Evolutionary conservation across 495 filamentous ascomycete species (phyloP).

Genomic region (Aspergillus ellipticus): DNA sequence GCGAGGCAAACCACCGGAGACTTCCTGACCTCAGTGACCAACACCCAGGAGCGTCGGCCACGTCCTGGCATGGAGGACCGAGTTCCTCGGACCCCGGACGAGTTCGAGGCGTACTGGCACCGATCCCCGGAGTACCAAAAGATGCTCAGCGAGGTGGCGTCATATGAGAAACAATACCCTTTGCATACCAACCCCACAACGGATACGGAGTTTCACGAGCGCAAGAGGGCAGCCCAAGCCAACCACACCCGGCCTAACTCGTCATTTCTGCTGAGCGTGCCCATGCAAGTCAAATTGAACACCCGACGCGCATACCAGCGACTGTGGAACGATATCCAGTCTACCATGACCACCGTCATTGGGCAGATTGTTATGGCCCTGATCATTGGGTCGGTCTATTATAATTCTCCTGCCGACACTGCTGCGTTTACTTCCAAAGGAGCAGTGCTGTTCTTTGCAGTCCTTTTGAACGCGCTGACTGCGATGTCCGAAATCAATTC

Average conservation of each 20-base stretch:
- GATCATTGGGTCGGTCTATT: constrained; percentile 80
- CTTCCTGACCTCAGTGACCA: constrained; percentile 68
- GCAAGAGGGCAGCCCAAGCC: constrained; percentile 28
- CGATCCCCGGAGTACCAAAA: constrained; percentile 44
- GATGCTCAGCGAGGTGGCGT: constrained; percentile 43
- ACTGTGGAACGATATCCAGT: constrained; percentile 63
- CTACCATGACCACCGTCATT: constrained; percentile 65
- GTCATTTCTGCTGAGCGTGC: constrained; percentile 36
- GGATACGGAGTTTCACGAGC: constrained; percentile 21
- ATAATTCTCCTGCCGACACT: constrained; percentile 59
- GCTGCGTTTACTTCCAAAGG: constrained; percentile 67
- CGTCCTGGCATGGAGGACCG: constrained; percentile 54
- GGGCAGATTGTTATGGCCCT: constrained; percentile 71
- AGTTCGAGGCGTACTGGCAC: constrained; percentile 59
- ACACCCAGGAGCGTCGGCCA: constrained; percentile 55
- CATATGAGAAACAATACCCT: constrained; percentile 37
- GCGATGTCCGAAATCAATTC: constrained; percentile 52
- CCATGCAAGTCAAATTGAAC: constrained; percentile 43
- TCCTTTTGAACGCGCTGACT: constrained; percentile 58
- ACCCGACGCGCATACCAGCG: constrained; percentile 46
- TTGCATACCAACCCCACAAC: constrained; percentile 12
- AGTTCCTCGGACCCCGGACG: constrained; percentile 64
- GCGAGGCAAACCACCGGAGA: constrained; percentile 59
- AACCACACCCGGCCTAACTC: constrained; percentile 31
- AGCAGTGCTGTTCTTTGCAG: constrained; percentile 81